phyloP scores from a whole-genome alignment of 139 green algal genomes.

The Chlamydomonas eustigma region DNA sequence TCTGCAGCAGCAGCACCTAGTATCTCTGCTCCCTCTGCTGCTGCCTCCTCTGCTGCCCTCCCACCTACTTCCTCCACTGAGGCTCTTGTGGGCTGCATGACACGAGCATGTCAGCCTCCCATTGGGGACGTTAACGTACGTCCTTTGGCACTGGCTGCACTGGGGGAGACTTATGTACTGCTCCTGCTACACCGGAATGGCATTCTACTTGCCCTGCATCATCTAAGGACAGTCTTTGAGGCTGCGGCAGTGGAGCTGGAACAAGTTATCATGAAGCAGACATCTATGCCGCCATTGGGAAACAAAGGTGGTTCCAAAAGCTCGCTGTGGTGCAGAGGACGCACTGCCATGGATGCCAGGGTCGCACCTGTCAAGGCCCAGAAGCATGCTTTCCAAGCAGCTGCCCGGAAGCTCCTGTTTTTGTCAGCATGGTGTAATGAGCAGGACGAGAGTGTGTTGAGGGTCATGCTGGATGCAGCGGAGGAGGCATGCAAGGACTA shows the following conservation, averaged over 20 bases:
- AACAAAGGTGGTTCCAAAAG: no score
- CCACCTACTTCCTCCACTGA: background rate
- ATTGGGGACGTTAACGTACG: background rate
- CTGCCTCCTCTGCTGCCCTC: background rate
- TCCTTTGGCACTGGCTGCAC: background rate
- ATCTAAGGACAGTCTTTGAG: background rate
- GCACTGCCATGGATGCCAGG: background rate
- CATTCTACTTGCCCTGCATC: conserved; percentile 1
- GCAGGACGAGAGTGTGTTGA: conserved; percentile 27
- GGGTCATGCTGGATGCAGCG: no score
- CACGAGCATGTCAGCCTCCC: background rate
- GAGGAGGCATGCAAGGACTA: no score
- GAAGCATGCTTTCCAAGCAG: conserved; percentile 24
- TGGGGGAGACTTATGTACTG: background rate
- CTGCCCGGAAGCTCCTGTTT: conserved; percentile 54
- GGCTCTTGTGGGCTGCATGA: background rate
- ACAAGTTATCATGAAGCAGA: background rate
- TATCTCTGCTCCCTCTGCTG: background rate
- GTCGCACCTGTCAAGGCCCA: background rate
- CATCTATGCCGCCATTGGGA: background rate
- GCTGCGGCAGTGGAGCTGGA: background rate
- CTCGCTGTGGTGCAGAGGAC: background rate
- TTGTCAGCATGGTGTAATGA: conserved; percentile 61
- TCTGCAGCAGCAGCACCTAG: no score
- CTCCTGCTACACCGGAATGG: background rate